Evolutionary conservation across 1,139 yeast genomes (phyloP), one percentile per base, ranked within the genome.

Genomic region (Debaryomyces sp.): DNA sequence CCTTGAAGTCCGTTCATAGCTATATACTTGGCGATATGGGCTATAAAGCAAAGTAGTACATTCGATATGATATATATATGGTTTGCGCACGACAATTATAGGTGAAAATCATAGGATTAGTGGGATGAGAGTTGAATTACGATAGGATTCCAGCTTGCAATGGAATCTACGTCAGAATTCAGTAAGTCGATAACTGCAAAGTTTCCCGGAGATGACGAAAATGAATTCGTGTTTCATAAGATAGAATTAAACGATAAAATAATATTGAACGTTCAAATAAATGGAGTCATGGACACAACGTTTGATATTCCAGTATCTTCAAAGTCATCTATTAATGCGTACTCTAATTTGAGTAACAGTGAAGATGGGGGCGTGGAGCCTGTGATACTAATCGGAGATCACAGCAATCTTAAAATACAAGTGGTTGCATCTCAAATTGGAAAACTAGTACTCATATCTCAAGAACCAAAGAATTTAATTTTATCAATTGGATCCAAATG

Each of bases 341-440:
- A 46, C 21, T 32, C 49, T 2, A 40, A 36, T 4, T 21, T 32
- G 18, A 39, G 54, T 29, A 53, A 53, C 18, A 40, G 54, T 18
- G 69, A 62, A 8, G 67, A 63, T 22, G 50, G 54, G 3, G 69
- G 67, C 12, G 62, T 72, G 1, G 80, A 76, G 52, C 80, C 80
- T 0, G 58, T 60, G 13, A 59, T 75, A 36, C 55, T 75, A 3
- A 66, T 76, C 29, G 81, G 81, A 2, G 70, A 74, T 51, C 72
- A 71, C 43, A 60, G 63, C 22, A 75, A 76, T 54, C 54, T 73
- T 53, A 76, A 76, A 55, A 58, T 72, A 9, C 75, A 71, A 51
- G 67, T 76, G 26, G 64, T 76, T 13, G 80, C 76, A 4, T 60
- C 73, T n/a, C 79, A 76, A 54, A 66, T 76, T 8, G 78, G 77